Base-by-base conservation (phyloP, 2,329 filamentous ascomycete species). In the Ophiocordyceps camponoti-floridani region DNA sequence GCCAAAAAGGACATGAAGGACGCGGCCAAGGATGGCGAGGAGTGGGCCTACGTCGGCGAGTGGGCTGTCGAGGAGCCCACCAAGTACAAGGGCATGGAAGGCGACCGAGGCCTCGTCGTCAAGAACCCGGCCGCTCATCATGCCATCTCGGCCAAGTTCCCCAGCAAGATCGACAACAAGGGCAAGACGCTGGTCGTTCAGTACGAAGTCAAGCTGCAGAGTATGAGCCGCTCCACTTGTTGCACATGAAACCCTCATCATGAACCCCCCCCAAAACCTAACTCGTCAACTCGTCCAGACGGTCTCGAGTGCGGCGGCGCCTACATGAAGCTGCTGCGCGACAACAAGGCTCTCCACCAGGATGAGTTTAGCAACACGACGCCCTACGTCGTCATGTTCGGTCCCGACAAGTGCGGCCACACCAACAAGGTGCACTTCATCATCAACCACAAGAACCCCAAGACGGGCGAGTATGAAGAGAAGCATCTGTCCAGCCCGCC, bases 381-480 rank as follows among this genome's bases (percentile, higher is more conserved):
- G 40, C 91, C 91, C 43, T 98, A 98, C 62, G 84, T 98, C 55
- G 94, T 98, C 75, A 98, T 98, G 91, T 98, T 98, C 63, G 91
- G 91, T 54, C 91, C 91, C 56, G 91, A 98, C 74, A 96, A 96
- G 82, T 98, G 91, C 65, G 91, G 91, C 65, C 77, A 86, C 63
- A 96, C 86, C 66, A 98, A 98, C 82, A 96, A 96, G 82, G 84
- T 93, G 44, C 75, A 79, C 67, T 94, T 98, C 72, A 98, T 98
- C 66, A 94, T 98, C 79, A 91, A 93, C 69, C 91, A 98, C 83
- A 98, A 96, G 84, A 98, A 96, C 79, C 91, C 91, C 62, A 95
- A 94, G 84, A 95, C 87, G 42, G 89, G 89, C 71, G 86, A 95
- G 68, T 98, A 98, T 60, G 89, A 98, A 77, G 91, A 98, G 84